Conservation (phyloP, 1,139 yeast genomes). For the Magnusiomyces sp. region DNA sequence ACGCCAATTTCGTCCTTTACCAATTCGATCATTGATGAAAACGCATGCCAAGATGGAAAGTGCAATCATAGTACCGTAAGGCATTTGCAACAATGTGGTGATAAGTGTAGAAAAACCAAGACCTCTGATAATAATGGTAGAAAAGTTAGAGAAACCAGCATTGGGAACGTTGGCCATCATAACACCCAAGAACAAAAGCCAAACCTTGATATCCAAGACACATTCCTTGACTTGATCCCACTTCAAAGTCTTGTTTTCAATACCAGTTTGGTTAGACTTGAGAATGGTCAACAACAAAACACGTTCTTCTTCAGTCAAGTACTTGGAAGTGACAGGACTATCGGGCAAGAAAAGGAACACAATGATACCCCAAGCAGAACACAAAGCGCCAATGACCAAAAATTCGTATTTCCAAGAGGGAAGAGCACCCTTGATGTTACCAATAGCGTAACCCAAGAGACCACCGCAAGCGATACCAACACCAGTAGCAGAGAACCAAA, state of each 20-base stretch:
- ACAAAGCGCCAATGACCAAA: constrained; percentile 24
- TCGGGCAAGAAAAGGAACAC: constrained; percentile 44
- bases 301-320: constrained; percentile 43
- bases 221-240: constrained; percentile 42
- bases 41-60: constrained; percentile 18
- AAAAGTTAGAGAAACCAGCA: constrained; percentile 38
- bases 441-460: constrained; percentile 33
- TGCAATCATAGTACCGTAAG: constrained; percentile 23
- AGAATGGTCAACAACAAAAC: constrained; percentile 46
- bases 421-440: constrained; percentile 20
- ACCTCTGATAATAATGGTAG: constrained; percentile 24
- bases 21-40: constrained; percentile 16
- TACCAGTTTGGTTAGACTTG: constrained; percentile 40
- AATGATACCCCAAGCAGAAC: constrained; percentile 41
- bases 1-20: constrained; percentile 15
- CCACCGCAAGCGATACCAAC: constrained; percentile 24
- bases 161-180: constrained; percentile 39
- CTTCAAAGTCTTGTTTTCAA: constrained; percentile 46
- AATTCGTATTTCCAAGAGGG: constrained; percentile 37
- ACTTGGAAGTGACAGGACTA: constrained; percentile 47
- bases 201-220: constrained; percentile 37
- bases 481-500: constrained; percentile 35
- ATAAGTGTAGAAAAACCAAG: constrained; percentile 24
- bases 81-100: constrained; percentile 24
- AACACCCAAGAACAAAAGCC: constrained; percentile 37